Evolutionary conservation across 1,139 yeast genomes (phyloP).

Genomic region (Protomyces gravidus): DNA sequence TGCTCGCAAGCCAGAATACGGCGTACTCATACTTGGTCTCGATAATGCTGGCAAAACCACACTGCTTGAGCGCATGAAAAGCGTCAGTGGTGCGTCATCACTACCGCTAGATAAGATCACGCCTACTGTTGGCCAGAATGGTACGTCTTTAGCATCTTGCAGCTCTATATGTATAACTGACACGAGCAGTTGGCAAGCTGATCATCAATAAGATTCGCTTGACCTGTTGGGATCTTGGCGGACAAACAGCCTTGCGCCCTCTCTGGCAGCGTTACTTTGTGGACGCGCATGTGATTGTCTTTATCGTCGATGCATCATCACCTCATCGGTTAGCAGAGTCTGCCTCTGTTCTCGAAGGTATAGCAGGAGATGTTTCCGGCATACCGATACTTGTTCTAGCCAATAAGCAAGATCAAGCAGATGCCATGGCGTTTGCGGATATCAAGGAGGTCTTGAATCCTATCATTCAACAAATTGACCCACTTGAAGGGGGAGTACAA

Average conservation of each 20-base stretch:
- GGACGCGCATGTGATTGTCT: conserved; percentile 85
- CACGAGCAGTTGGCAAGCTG: conserved; percentile 47
- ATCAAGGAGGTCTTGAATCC: conserved; percentile 76
- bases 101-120: conserved; percentile 3
- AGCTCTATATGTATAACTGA: background rate
- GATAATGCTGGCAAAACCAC: conserved; percentile 93
- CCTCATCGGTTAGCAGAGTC: conserved; percentile 79
- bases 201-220: conserved; percentile 41
- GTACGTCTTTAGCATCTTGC: background rate
- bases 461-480: conserved; percentile 75
- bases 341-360: conserved; percentile 47
- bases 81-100: background rate
- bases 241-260: conserved; percentile 73
- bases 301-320: conserved; percentile 88
- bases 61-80: conserved; percentile 13
- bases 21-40: conserved; percentile 76
- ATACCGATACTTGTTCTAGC: conserved; percentile 92
- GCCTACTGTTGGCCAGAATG: conserved; percentile 70
- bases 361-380: conserved; percentile 52
- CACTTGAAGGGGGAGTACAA: conserved; percentile 81
- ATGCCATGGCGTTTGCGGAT: conserved; percentile 71
- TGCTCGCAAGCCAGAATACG: conserved; percentile 47
- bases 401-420: conserved; percentile 87
- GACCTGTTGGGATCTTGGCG: conserved; percentile 95
- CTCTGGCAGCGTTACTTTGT: conserved; percentile 85